These are phyloP conservation scores for Pythium apleroticum DNA, from an alignment of 352 stramenopile species.

Conservation along the genomic window DNA sequence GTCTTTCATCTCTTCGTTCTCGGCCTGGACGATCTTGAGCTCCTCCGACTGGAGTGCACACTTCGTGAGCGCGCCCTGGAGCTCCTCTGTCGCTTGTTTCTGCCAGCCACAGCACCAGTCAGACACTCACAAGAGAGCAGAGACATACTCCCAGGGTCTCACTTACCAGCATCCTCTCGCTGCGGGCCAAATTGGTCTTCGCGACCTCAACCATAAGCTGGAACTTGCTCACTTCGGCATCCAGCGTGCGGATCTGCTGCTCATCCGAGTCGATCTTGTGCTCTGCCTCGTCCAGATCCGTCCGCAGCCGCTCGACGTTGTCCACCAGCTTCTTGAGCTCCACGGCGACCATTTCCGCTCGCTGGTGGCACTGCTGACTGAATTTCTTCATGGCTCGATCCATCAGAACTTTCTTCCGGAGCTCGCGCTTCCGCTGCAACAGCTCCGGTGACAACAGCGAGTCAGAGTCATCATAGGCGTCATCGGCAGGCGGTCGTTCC, in stretches of 20 bases:
- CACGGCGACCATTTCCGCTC: conserved; percentile 52
- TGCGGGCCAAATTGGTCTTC: conserved; percentile 48
- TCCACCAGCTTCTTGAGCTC: conserved; percentile 60
- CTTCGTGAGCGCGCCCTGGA: conserved; percentile 38
- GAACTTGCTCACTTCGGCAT: conserved; percentile 67
- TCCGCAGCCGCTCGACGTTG: conserved; percentile 38
- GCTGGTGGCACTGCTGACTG: conserved; percentile 56
- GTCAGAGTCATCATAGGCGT: conserved; percentile 25
- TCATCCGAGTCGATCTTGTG: conserved; percentile 76
- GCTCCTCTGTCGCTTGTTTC: conserved; percentile 56
- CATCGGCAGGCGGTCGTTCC: conserved; percentile 34
- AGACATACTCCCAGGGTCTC: neutral
- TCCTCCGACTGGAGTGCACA: conserved; percentile 37
- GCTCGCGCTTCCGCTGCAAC: conserved; percentile 68
- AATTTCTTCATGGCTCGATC: conserved; percentile 78
- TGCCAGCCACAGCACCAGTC: conserved; percentile 13
- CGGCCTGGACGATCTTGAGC: conserved; percentile 31
- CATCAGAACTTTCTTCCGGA: conserved; percentile 67
- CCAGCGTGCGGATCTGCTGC: conserved; percentile 55
- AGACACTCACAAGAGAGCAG: neutral
- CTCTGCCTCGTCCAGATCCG: conserved; percentile 63
- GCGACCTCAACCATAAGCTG: conserved; percentile 59
- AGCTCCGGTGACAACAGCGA: conserved; percentile 52
- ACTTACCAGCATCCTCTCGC: conserved; percentile 51
- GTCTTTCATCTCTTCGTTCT: conserved; percentile 44